phyloP scores from a whole-genome alignment of 768 basidiomycete genomes.

The Rhizopogon salebrosus region DNA sequence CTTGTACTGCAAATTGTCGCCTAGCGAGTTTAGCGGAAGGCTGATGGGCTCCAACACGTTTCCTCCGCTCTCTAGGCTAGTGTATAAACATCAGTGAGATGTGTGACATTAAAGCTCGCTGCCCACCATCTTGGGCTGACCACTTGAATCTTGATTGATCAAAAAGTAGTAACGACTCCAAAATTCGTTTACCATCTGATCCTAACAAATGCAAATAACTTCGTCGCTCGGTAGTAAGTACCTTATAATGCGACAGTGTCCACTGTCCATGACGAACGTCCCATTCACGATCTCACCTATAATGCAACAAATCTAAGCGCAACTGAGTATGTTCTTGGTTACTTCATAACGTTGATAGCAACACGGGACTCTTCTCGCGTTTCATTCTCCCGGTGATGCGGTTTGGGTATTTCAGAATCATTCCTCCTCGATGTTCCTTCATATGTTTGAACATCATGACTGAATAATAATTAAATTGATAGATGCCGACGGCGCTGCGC shows the following conservation, averaged over 20 bases:
- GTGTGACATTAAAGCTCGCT: neutral
- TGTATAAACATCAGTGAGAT: constrained; percentile 14
- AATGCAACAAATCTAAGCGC: too few relatives aligned
- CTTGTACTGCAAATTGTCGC: constrained; percentile 46
- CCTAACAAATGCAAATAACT: neutral
- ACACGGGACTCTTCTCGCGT: too few relatives aligned
- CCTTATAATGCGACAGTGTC: too few relatives aligned
- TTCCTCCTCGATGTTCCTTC: too few relatives aligned
- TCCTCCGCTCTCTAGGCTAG: constrained; percentile 33
- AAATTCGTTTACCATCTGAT: neutral
- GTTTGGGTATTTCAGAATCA: too few relatives aligned
- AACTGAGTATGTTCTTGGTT: too few relatives aligned
- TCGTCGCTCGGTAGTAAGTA: too few relatives aligned
- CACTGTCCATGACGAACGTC: neutral
- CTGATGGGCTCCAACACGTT: constrained; percentile 42
- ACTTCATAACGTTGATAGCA: too few relatives aligned
- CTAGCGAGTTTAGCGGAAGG: constrained; percentile 46
- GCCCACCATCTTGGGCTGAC: constrained; percentile 21
- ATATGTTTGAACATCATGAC: too few relatives aligned
- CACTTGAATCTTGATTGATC: too few relatives aligned
- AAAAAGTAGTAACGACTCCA: neutral
- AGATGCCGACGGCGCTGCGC: too few relatives aligned
- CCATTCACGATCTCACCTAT: neutral
- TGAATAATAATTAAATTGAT: neutral
- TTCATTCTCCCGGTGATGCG: too few relatives aligned